Evolutionary conservation across 192 early-diverging fungal genomes (phyloP).

Genomic region (Helicostylum pulchrum): DNA sequence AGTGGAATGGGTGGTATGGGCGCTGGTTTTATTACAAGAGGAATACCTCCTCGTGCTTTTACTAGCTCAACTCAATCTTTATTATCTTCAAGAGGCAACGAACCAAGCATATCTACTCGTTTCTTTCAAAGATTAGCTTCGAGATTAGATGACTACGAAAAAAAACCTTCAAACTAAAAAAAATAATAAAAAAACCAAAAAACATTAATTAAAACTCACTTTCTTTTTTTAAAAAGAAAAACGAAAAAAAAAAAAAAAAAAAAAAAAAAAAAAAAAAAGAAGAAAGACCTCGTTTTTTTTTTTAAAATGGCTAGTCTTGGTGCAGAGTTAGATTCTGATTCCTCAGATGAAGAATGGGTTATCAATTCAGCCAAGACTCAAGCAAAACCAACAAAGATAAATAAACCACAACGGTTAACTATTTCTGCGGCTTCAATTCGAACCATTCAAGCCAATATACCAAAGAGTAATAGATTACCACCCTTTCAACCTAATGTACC

Average conservation of each 20-base stretch:
- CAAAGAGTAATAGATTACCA: not conserved
- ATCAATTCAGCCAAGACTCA: conserved; percentile 13
- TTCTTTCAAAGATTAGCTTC: conserved; percentile 34
- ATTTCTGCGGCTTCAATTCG: not conserved
- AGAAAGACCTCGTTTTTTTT: no score
- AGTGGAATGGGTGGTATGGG: conserved; percentile 17
- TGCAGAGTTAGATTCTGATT: conserved; percentile 15
- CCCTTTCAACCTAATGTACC: not conserved
- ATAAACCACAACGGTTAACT: not conserved
- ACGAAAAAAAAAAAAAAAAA: no score
- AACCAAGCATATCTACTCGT: conserved; percentile 34
- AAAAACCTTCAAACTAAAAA: conserved; percentile 17
- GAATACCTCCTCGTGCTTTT: conserved; percentile 16
- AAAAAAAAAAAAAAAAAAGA: no score
- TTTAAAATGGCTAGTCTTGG: no score
- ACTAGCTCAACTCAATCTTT: not conserved
- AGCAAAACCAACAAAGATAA: conserved; percentile 6
- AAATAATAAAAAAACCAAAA: not conserved
- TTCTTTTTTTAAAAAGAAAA: no score
- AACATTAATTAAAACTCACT: not conserved
- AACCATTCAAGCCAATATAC: not conserved
- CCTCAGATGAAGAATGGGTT: conserved; percentile 32
- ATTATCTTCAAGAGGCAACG: conserved; percentile 1
- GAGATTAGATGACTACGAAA: conserved; percentile 31
- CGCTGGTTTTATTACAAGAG: conserved; percentile 11